Percentiles rank a stretch among this genome's conserved stretches.
phyloP scores from a whole-genome alignment of 352 stramenopile species.

The Globisporangium camurandrum region DNA sequence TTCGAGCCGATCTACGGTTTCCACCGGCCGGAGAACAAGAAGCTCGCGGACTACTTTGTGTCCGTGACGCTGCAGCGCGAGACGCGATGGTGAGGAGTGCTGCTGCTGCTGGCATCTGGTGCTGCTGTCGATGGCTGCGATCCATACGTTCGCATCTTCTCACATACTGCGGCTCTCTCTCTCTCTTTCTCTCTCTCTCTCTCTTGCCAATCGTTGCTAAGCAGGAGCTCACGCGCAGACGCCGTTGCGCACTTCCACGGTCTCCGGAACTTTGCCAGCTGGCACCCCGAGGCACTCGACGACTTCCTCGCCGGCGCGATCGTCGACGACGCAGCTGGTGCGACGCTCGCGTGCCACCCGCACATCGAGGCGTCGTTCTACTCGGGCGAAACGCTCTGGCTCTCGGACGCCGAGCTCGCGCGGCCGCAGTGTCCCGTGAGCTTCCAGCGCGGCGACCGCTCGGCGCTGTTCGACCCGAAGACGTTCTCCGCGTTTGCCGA shows the following conservation, averaged over 20 bases:
- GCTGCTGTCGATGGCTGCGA: too few species aligned
- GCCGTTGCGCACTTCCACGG: conserved; percentile 20
- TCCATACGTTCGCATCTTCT: too few species aligned
- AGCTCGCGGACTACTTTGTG: conserved; percentile 23
- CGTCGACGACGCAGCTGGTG: conserved; percentile 10
- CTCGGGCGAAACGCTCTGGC: conserved; percentile 8
- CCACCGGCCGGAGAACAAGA: conserved; percentile 1
- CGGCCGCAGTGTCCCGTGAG: conserved; percentile 18
- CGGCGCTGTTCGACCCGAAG: conserved; percentile 17
- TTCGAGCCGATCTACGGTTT: conserved; percentile 32
- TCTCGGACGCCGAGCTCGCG: conserved; percentile 24
- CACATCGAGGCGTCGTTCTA: conserved; percentile 36
- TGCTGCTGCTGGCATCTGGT: not conserved
- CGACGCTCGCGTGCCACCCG: conserved; percentile 29
- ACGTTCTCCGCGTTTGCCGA: conserved; percentile 10
- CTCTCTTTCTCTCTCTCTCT: too few species aligned
- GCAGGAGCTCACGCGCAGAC: conserved; percentile 10
- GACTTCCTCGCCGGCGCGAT: conserved; percentile 24
- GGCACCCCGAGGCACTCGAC: conserved; percentile 26
- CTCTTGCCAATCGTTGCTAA: conserved; percentile 20
- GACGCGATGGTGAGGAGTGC: conserved; percentile 1
- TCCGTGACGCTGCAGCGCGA: conserved; percentile 30
- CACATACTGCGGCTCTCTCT: not conserved
- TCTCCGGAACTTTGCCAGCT: conserved; percentile 33
- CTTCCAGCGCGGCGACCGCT: conserved; percentile 22